phyloP scores from a whole-genome alignment of 176 grass and related monocot genomes.

The Lolium rigidum region DNA sequence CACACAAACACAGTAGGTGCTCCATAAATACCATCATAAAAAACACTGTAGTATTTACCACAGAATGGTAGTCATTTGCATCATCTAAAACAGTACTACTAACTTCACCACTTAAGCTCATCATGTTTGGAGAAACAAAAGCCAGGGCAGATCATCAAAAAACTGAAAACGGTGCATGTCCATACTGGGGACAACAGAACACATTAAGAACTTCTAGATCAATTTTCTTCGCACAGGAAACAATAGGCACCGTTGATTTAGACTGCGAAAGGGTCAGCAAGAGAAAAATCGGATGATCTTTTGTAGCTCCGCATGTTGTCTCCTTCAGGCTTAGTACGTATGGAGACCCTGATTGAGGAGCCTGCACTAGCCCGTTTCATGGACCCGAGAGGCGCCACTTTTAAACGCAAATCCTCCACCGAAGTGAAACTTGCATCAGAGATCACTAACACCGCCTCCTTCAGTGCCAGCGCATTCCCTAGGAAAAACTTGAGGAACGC shows the following conservation, averaged over 20 bases:
- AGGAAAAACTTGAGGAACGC: constrained; percentile 22
- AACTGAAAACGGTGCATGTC: not conserved
- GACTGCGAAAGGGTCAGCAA: not conserved
- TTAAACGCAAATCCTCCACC: not conserved
- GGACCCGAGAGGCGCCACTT: not conserved
- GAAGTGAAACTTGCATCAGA: not conserved
- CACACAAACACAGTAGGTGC: not conserved
- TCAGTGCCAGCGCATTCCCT: not conserved
- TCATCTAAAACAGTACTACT: not conserved
- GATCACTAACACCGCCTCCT: not conserved
- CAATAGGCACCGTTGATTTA: not conserved
- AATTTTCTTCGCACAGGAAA: not conserved
- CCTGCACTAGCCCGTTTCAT: constrained; percentile 13
- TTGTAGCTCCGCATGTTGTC: not conserved
- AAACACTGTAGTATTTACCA: too few species aligned
- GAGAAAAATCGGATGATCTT: not conserved
- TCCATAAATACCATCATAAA: not conserved
- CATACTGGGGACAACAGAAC: not conserved
- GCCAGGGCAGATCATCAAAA: not conserved
- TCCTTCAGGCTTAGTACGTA: too few species aligned
- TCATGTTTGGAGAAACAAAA: not conserved
- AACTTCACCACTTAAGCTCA: not conserved
- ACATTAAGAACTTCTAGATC: not conserved
- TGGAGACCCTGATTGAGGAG: not conserved
- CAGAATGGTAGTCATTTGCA: not conserved